Percentiles rank a stretch among this genome's conserved stretches.
phyloP scores from a whole-genome alignment of 345 rosid genomes.

The Populus ilicifolia region DNA sequence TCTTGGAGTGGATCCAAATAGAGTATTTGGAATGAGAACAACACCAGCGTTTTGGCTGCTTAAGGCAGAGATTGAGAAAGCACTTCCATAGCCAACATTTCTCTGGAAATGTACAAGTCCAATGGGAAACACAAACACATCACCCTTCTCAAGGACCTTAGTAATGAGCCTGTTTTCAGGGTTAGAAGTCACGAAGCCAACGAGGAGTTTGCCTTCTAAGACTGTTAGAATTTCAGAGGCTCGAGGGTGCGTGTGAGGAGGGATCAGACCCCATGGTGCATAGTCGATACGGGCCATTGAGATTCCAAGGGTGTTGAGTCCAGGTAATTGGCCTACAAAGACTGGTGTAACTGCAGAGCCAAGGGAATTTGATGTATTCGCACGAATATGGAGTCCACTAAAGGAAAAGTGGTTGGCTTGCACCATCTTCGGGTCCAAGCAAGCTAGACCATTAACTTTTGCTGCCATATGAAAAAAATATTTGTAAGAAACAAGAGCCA shows the following conservation, averaged over 20 bases:
- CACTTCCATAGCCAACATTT: constrained; percentile 12
- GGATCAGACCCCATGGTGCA: too few relatives aligned
- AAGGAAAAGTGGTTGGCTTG: too few relatives aligned
- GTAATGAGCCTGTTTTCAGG: constrained; percentile 23
- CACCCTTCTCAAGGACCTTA: constrained; percentile 20
- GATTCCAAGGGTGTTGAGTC: neutral
- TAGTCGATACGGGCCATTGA: too few relatives aligned
- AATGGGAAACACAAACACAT: constrained; percentile 20
- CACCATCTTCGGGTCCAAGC: too few relatives aligned
- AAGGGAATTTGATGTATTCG: too few relatives aligned
- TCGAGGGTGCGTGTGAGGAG: too few relatives aligned
- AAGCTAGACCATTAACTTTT: too few relatives aligned
- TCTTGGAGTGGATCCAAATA: constrained; percentile 24
- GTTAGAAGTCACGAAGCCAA: constrained; percentile 29
- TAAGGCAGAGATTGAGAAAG: constrained; percentile 10
- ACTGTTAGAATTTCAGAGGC: constrained; percentile 2
- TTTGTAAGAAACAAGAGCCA: too few relatives aligned
- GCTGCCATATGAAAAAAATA: too few relatives aligned
- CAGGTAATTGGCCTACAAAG: too few relatives aligned
- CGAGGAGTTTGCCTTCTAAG: constrained; percentile 18
- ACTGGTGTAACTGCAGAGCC: too few relatives aligned
- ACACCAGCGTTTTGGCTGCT: constrained; percentile 30
- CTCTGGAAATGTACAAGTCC: constrained; percentile 29
- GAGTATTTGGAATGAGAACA: constrained; percentile 15
- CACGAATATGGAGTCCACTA: too few relatives aligned